Percentiles rank a stretch among this genome's conserved stretches.
Conservation (phyloP, 139 green algal genomes). For the Dunaliella sp. region DNA sequence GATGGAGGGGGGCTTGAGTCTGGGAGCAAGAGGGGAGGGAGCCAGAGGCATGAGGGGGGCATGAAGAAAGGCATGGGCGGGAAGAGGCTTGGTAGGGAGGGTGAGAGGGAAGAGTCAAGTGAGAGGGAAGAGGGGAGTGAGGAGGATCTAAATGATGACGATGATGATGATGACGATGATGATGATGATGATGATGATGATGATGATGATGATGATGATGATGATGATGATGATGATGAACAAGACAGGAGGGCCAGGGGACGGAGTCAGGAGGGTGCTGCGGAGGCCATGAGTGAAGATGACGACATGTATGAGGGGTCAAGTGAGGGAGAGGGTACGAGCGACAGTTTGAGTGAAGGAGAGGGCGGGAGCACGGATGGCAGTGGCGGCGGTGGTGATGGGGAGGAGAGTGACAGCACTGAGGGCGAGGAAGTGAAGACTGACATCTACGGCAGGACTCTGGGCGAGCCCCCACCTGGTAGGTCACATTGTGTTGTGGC, state of each 20-base stretch:
- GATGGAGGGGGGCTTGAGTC: no score
- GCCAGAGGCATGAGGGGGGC: neutral
- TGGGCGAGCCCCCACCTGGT: neutral
- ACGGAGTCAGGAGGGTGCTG: no score
- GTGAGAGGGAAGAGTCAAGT: neutral
- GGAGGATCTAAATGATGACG: neutral
- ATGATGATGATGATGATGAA: no score
- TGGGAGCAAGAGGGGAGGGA: neutral
- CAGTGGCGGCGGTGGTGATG: neutral
- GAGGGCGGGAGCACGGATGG: neutral
- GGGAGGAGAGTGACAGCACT: neutral
- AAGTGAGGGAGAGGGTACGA: no score
- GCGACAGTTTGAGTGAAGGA: neutral
- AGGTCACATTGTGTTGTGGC: no score
- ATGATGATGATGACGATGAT: constrained; percentile 18
- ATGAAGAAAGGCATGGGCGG: neutral
- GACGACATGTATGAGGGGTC: no score
- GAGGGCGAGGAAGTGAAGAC: neutral
- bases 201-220: constrained; percentile 4
- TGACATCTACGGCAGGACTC: neutral
- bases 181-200: neutral
- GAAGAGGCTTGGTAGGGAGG: no score
- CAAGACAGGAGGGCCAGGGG: no score
- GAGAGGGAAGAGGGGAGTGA: neutral
- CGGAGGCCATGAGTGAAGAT: no score